Conservation (phyloP, 1,139 yeast species). For the Nakaseomyces sp. region DNA sequence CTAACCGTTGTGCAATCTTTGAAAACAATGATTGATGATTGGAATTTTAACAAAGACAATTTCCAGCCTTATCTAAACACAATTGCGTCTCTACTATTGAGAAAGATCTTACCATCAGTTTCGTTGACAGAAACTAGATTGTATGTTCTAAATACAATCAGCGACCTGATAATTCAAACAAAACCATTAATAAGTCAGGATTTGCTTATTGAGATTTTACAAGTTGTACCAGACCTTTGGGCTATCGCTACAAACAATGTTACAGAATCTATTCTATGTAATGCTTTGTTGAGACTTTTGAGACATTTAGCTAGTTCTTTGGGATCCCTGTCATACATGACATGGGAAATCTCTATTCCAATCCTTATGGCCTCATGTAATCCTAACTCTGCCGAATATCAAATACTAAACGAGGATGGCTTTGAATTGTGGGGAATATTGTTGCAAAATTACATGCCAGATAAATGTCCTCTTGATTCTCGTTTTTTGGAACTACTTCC, state of each 20-base stretch:
- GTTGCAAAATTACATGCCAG: constrained; percentile 42
- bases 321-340: constrained; percentile 47
- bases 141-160: constrained; percentile 56
- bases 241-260: constrained; percentile 44
- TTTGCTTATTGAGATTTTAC: constrained; percentile 46
- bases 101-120: constrained; percentile 41
- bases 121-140: constrained; percentile 65
- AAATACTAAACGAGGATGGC: constrained; percentile 77
- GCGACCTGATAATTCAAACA: constrained; percentile 55
- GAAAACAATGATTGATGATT: constrained; percentile 64
- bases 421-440: constrained; percentile 73
- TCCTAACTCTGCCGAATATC: constrained; percentile 49
- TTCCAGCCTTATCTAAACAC: constrained; percentile 58
- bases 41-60: constrained; percentile 66
- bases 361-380: constrained; percentile 57
- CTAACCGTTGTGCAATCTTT: constrained; percentile 69
- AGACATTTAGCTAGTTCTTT: constrained; percentile 57
- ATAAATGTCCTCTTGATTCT: constrained; percentile 20
- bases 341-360: constrained; percentile 61
- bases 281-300: constrained; percentile 63
- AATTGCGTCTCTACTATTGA: constrained; percentile 40
- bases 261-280: constrained; percentile 56
- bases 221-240: constrained; percentile 70
- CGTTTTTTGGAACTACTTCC: constrained; percentile 25
- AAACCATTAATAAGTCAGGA: constrained; percentile 50